Percentiles rank a stretch among this genome's conserved stretches.
phyloP scores from a whole-genome alignment of 1,284 basidiomycete genomes.

The Naganishia albida region DNA sequence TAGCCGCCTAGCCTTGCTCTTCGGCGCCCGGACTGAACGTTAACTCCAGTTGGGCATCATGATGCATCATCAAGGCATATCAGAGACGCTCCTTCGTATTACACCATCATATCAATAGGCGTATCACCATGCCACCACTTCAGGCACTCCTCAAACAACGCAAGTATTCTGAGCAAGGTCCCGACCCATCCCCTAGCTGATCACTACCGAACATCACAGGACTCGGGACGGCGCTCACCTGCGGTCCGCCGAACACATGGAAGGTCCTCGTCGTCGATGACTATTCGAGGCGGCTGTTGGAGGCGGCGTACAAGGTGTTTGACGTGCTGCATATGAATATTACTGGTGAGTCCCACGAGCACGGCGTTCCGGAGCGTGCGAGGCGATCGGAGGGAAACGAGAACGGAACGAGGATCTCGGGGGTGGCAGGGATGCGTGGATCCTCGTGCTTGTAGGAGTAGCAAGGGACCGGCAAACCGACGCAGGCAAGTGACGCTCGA shows the following conservation, averaged over 20 bases:
- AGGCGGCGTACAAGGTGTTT: slow-evolving; percentile 85
- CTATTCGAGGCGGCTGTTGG: slow-evolving; percentile 79
- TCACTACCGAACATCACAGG: slow-evolving; percentile 38
- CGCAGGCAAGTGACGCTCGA: neutral
- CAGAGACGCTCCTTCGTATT: neutral
- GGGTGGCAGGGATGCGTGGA: neutral
- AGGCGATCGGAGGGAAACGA: neutral
- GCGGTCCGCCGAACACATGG: slow-evolving; percentile 78
- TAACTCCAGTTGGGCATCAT: too few relatives aligned
- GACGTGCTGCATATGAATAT: slow-evolving; percentile 93
- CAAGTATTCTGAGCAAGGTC: slow-evolving; percentile 34
- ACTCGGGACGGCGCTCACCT: slow-evolving; percentile 57
- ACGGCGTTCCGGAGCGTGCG: too few relatives aligned
- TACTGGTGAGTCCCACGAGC: slow-evolving; percentile 65
- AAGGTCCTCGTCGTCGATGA: slow-evolving; percentile 97
- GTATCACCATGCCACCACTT: slow-evolving; percentile 43
- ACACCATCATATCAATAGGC: neutral
- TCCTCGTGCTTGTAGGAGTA: too few relatives aligned
- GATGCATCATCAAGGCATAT: neutral
- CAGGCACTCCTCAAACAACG: slow-evolving; percentile 50
- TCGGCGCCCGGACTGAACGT: too few relatives aligned
- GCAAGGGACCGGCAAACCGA: too few relatives aligned
- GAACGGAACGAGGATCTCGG: neutral
- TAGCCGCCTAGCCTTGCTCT: too few relatives aligned
- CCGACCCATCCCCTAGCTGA: neutral